These are phyloP conservation scores for Penicillium palitans DNA, from an alignment of 2,329 filamentous ascomycete species.

Conservation along the genomic window DNA sequence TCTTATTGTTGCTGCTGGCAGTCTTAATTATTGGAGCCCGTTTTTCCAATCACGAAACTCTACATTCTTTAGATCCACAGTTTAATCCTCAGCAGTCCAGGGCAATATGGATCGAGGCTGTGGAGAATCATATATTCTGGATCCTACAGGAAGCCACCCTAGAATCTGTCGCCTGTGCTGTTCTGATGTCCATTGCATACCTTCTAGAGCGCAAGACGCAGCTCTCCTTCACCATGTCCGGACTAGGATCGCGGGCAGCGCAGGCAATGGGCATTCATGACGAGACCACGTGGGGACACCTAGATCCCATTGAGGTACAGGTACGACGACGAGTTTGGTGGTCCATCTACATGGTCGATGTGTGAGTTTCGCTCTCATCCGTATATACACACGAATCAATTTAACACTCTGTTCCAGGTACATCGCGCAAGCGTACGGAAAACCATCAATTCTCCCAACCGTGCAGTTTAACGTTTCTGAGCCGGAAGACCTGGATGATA, in stretches of 20 bases:
- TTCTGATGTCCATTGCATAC: not conserved
- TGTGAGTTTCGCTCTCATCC: too few relatives aligned
- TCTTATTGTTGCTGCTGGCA: not conserved
- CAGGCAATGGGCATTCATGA: not conserved
- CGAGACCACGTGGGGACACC: not conserved
- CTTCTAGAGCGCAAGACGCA: not conserved
- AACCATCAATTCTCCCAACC: not conserved
- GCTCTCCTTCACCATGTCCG: not conserved
- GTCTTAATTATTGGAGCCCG: not conserved
- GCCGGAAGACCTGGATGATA: not conserved
- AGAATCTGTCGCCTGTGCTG: not conserved
- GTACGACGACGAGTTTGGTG: too few relatives aligned
- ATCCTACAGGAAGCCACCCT: not conserved
- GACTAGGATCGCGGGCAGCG: not conserved
- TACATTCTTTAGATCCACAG: not conserved
- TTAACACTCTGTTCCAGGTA: not conserved
- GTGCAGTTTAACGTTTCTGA: not conserved
- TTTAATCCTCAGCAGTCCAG: not conserved
- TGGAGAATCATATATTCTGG: not conserved
- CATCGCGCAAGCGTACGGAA: not conserved
- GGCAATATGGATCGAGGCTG: not conserved
- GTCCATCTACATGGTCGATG: too few relatives aligned
- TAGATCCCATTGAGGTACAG: too few relatives aligned
- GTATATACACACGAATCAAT: not conserved
- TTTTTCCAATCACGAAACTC: not conserved